phyloP scores from a whole-genome alignment of 2,329 filamentous ascomycete genomes.

The Daldinia sp. region DNA sequence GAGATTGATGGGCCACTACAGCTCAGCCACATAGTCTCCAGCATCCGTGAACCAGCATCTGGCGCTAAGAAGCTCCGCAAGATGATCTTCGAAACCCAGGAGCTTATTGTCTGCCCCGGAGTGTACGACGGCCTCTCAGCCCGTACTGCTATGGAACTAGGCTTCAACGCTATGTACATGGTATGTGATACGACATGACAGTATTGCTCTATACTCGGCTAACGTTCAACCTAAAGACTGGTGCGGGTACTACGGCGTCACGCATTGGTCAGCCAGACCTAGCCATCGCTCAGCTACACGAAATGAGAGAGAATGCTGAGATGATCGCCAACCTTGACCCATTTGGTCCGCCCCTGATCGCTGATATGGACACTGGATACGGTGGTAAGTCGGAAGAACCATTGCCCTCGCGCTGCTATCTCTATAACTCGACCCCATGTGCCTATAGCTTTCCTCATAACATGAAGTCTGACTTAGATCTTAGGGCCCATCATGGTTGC shows the following conservation, averaged over 20 bases:
- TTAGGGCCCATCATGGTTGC: slow-evolving; percentile 50
- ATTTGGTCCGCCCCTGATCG: slow-evolving; percentile 56
- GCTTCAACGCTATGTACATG: slow-evolving; percentile 61
- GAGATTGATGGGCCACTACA: slow-evolving; percentile 19
- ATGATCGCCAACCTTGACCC: slow-evolving; percentile 62
- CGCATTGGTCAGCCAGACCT: slow-evolving; percentile 59
- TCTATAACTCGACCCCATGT: neutral
- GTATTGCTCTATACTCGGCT: slow-evolving; percentile 1
- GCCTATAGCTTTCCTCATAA: neutral
- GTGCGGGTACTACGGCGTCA: slow-evolving; percentile 59
- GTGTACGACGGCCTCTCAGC: slow-evolving; percentile 62
- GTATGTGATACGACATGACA: slow-evolving; percentile 41
- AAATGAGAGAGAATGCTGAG: slow-evolving; percentile 61
- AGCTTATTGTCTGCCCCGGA: slow-evolving; percentile 55
- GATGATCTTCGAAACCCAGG: slow-evolving; percentile 44
- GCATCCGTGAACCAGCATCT: slow-evolving; percentile 39
- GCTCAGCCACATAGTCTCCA: slow-evolving; percentile 38
- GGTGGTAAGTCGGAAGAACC: slow-evolving; percentile 50
- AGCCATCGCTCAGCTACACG: slow-evolving; percentile 58
- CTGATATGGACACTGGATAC: slow-evolving; percentile 64
- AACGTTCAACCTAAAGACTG: slow-evolving; percentile 50
- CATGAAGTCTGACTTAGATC: neutral
- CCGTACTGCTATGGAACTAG: slow-evolving; percentile 56
- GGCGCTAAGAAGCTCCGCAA: slow-evolving; percentile 47
- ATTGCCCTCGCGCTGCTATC: neutral